phyloP scores from a whole-genome alignment of 352 stramenopile genomes.

The Pelagophyceae sp. region DNA sequence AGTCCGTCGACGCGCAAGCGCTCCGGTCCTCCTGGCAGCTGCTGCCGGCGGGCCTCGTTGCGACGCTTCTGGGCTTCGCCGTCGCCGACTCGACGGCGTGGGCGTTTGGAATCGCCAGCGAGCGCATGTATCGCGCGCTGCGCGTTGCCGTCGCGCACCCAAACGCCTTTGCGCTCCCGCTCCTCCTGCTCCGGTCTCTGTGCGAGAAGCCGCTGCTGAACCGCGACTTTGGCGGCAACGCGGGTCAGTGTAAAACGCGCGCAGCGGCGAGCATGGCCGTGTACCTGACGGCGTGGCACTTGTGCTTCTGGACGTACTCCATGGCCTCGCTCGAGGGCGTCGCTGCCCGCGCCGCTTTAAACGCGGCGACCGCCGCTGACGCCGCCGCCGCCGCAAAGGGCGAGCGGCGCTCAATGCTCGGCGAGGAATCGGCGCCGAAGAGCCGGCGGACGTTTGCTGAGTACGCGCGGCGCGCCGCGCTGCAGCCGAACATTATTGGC shows the following conservation, averaged over 20 bases:
- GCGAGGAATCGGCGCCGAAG: not conserved
- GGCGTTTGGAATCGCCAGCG: too few species aligned
- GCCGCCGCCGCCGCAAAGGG: too few species aligned
- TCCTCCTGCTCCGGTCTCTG: not conserved
- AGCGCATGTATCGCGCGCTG: too few species aligned
- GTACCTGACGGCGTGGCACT: conserved; percentile 13
- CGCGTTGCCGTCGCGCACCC: conserved; percentile 3
- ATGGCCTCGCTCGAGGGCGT: not conserved
- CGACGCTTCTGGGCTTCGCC: not conserved
- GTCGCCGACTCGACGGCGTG: not conserved
- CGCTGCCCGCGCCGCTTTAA: not conserved
- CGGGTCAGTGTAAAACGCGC: not conserved
- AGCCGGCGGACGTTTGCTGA: too few species aligned
- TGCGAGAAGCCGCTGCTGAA: not conserved
- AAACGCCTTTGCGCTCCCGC: conserved; percentile 6
- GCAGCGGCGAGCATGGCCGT: not conserved
- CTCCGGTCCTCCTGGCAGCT: not conserved
- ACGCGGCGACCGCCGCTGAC: too few species aligned
- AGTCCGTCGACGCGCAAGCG: not conserved
- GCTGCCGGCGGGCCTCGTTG: not conserved
- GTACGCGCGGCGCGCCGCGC: not conserved
- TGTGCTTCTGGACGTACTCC: conserved; percentile 2
- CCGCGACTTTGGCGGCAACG: not conserved
- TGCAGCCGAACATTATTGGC: conserved; percentile 9
- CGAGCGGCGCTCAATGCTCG: too few species aligned